Percentiles rank a stretch among this genome's conserved stretches.
phyloP scores from a whole-genome alignment of 345 rosid genomes.

The Eucalyptus sp. region DNA sequence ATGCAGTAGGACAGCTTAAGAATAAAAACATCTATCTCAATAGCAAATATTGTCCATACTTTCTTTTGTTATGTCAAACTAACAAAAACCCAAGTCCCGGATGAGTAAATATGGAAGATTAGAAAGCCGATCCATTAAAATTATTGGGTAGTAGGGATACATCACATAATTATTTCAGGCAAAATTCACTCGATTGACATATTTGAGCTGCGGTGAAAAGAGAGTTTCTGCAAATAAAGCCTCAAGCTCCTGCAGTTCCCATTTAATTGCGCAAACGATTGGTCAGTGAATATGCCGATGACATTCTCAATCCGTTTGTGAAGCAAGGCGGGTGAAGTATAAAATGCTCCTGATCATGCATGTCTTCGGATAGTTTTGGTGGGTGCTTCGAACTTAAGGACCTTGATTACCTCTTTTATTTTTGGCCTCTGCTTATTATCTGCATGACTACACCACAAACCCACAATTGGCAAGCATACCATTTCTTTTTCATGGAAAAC shows the following conservation, averaged over 20 bases:
- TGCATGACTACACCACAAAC: conserved; percentile 3
- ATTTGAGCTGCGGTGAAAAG: not conserved
- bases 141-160: not conserved
- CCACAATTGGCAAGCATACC: not conserved
- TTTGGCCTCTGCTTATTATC: not conserved
- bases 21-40: not conserved
- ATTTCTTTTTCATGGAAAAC: not conserved
- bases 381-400: not conserved
- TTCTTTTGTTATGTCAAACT: not conserved
- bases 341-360: not conserved
- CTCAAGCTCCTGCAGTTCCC: not conserved
- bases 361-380: not conserved
- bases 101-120: not conserved
- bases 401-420: not conserved
- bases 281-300: not conserved
- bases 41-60: not conserved
- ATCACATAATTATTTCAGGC: not conserved
- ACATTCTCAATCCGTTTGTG: not conserved
- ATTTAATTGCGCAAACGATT: not conserved
- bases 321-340: not conserved
- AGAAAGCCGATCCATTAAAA: not conserved
- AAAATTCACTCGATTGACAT: not conserved
- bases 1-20: not conserved
- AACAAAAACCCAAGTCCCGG: not conserved
- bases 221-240: not conserved